Percentiles rank a stretch among this genome's conserved stretches.
Conservation (phyloP, 352 stramenopile species). For the Pythium myriotylum region DNA sequence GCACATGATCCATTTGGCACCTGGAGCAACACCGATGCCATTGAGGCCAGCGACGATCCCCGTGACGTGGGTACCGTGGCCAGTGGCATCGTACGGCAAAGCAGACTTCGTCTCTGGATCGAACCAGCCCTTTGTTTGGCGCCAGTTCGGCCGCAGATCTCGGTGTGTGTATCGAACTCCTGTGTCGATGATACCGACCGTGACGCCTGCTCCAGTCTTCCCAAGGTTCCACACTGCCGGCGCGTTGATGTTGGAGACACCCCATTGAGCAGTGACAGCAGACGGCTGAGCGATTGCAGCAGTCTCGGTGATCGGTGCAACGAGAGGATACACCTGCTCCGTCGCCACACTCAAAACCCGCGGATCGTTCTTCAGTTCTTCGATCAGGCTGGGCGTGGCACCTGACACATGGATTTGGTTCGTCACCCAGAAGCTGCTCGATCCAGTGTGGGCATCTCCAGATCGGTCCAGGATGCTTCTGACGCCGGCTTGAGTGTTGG, state of each 20-base stretch:
- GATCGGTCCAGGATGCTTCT: conserved; percentile 31
- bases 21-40: conserved; percentile 56
- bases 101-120: conserved; percentile 42
- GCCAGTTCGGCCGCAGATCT: conserved; percentile 44
- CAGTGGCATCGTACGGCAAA: conserved; percentile 48
- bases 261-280: conserved; percentile 44
- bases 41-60: conserved; percentile 47
- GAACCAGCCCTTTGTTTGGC: conserved; percentile 57
- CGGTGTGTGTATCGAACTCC: conserved; percentile 54
- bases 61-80: conserved; percentile 60
- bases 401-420: conserved; percentile 60
- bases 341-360: conserved; percentile 41
- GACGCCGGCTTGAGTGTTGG: conserved; percentile 38
- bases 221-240: conserved; percentile 47
- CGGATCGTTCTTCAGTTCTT: conserved; percentile 43
- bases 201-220: conserved; percentile 52
- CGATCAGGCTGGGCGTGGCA: conserved; percentile 45
- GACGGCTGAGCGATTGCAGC: conserved; percentile 29
- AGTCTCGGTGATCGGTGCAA: conserved; percentile 23
- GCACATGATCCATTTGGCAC: conserved; percentile 58
- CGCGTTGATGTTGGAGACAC: conserved; percentile 53
- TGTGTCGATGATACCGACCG: conserved; percentile 66
- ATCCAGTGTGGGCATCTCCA: conserved; percentile 23
- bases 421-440: conserved; percentile 62
- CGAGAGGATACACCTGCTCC: conserved; percentile 46